Percentiles rank a stretch among this genome's conserved stretches.
These are phyloP conservation scores for Annona cherimola DNA, from an alignment of 164 flowering plant genomes.

Conservation along the genomic window DNA sequence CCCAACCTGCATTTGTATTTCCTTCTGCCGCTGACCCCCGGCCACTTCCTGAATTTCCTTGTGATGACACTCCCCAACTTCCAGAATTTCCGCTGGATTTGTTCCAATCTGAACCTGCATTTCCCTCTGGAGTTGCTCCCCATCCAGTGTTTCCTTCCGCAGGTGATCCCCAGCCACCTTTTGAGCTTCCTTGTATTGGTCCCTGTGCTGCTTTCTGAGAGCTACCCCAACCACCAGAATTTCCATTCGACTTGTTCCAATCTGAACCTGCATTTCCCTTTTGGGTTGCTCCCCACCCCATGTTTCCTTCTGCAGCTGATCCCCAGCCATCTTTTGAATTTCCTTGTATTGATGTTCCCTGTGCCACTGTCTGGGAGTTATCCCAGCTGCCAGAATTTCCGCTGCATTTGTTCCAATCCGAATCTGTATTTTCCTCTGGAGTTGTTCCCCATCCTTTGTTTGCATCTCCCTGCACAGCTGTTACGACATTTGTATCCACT, in stretches of 20 bases:
- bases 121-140: slow-evolving; percentile 17
- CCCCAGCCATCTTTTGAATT: slow-evolving; percentile 11
- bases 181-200: slow-evolving; percentile 31
- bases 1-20: slow-evolving; percentile 26
- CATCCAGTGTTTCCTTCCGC: slow-evolving; percentile 27
- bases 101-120: slow-evolving; percentile 15
- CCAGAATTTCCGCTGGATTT: slow-evolving; percentile 23
- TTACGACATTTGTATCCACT: neutral
- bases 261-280: neutral
- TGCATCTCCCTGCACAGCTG: neutral
- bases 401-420: slow-evolving; percentile 33
- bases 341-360: slow-evolving; percentile 18
- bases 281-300: neutral
- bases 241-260: slow-evolving; percentile 11
- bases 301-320: slow-evolving; percentile 2
- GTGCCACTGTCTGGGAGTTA: neutral
- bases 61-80: slow-evolving; percentile 31
- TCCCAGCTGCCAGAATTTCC: too few species aligned
- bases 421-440: slow-evolving; percentile 13
- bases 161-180: slow-evolving; percentile 36
- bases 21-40: slow-evolving; percentile 32
- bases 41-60: slow-evolving; percentile 38
- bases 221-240: slow-evolving; percentile 25
- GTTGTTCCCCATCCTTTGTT: neutral
- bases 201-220: slow-evolving; percentile 22